Evolutionary conservation across 139 green algal species (phyloP).

Genomic region (Picochlorum sp.): DNA sequence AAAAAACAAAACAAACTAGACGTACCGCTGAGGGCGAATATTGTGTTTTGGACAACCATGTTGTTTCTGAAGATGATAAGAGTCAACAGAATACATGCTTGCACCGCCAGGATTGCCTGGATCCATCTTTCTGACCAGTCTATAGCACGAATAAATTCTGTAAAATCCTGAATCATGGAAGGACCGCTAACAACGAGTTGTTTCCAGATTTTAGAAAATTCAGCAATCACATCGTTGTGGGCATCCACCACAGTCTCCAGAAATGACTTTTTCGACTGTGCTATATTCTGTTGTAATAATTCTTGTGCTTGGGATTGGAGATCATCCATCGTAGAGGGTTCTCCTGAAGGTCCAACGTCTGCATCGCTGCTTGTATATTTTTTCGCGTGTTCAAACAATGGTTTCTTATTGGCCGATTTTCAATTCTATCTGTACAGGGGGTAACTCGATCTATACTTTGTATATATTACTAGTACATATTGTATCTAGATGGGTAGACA

Average conservation of each 20-base stretch:
- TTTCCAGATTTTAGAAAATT: slow-evolving; percentile 5
- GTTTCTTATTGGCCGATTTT: too few species aligned
- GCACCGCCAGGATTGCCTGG: slow-evolving; percentile 23
- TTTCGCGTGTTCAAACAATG: too few species aligned
- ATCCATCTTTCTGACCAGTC: slow-evolving; percentile 31
- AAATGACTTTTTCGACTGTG: not conserved
- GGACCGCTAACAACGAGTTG: not conserved
- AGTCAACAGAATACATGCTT: slow-evolving; percentile 29
- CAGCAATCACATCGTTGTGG: slow-evolving; percentile 8
- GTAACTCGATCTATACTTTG: too few species aligned
- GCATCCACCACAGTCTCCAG: slow-evolving; percentile 4
- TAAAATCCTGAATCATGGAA: slow-evolving; percentile 9
- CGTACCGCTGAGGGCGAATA: slow-evolving; percentile 32
- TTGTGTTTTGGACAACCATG: slow-evolving; percentile 9
- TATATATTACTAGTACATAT: too few species aligned
- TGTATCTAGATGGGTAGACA: too few species aligned
- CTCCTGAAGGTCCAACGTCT: too few species aligned
- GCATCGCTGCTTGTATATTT: too few species aligned
- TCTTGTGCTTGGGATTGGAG: too few species aligned
- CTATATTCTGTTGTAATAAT: too few species aligned
- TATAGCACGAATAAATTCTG: not conserved
- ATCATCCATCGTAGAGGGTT: too few species aligned
- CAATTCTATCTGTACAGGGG: too few species aligned
- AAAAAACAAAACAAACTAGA: not conserved
- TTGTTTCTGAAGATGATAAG: slow-evolving; percentile 24